Evolutionary conservation across 2,329 filamentous ascomycete genomes (phyloP).

Genomic region (Esteya vermicola): DNA sequence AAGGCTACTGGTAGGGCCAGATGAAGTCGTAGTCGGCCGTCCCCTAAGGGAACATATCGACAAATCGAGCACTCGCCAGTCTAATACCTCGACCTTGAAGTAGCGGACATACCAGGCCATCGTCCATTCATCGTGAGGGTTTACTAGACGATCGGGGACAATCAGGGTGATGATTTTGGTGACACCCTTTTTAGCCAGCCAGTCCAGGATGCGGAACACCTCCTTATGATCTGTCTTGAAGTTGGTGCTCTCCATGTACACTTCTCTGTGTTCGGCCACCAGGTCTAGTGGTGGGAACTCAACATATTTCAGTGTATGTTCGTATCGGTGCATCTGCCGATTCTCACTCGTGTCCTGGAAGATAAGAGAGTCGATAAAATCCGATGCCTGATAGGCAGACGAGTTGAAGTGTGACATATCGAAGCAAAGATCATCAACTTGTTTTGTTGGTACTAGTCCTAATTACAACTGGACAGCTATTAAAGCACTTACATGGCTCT

Average conservation of each 20-base stretch:
- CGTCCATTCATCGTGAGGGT: slow-evolving; percentile 7
- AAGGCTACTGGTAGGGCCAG: too few relatives aligned
- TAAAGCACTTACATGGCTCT: too few relatives aligned
- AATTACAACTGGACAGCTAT: too few relatives aligned
- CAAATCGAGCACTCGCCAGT: slow-evolving; percentile 7
- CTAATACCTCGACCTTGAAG: slow-evolving; percentile 6
- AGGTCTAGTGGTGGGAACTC: slow-evolving; percentile 6
- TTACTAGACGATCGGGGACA: slow-evolving; percentile 5
- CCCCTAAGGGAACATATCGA: too few relatives aligned
- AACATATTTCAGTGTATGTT: slow-evolving; percentile 5
- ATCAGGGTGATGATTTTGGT: slow-evolving; percentile 6
- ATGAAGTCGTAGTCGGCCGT: too few relatives aligned
- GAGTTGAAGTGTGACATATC: slow-evolving; percentile 7
- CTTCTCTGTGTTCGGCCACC: neutral
- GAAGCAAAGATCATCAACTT: slow-evolving; percentile 7
- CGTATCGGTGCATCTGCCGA: slow-evolving; percentile 1
- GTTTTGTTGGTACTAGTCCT: neutral
- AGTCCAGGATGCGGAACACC: slow-evolving; percentile 6
- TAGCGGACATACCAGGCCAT: slow-evolving; percentile 1
- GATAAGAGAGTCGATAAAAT: slow-evolving; percentile 5
- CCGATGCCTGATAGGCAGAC: slow-evolving; percentile 1
- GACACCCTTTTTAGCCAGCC: slow-evolving; percentile 4
- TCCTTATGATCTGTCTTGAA: slow-evolving; percentile 1
- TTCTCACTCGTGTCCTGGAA: neutral
- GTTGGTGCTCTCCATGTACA: neutral